phyloP scores from a whole-genome alignment of 2,329 filamentous ascomycete genomes.

The Sarocladium oryzae region DNA sequence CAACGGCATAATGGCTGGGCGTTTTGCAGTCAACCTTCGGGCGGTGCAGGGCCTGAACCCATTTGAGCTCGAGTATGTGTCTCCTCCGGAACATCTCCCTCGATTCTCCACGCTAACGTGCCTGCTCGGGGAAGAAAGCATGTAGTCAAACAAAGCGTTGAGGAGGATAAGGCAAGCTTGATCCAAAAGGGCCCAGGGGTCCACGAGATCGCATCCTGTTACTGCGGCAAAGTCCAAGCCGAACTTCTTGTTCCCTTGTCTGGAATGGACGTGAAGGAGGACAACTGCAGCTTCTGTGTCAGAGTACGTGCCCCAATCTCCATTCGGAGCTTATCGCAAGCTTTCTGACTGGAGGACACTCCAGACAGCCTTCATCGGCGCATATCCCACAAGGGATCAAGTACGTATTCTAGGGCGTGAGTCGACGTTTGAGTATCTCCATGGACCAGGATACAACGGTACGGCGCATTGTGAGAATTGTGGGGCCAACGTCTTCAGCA shows the following conservation, averaged over 20 bases:
- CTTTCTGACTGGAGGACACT: neutral
- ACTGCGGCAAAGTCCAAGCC: conserved; percentile 19
- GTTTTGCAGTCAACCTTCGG: conserved; percentile 19
- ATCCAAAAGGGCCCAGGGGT: conserved; percentile 3
- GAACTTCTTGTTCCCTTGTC: conserved; percentile 23
- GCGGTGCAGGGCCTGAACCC: conserved; percentile 18
- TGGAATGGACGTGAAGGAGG: conserved; percentile 34
- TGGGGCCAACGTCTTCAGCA: conserved; percentile 22
- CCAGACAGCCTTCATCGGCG: conserved; percentile 21
- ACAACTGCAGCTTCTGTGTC: conserved; percentile 29
- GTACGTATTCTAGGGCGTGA: conserved; percentile 20
- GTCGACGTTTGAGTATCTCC: conserved; percentile 20
- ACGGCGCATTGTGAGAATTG: conserved; percentile 20
- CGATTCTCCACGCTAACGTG: neutral
- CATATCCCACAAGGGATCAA: conserved; percentile 21
- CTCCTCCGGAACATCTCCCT: neutral
- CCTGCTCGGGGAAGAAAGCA: neutral
- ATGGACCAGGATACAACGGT: conserved; percentile 16
- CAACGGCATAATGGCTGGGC: conserved; percentile 16
- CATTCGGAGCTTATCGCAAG: neutral
- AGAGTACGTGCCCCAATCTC: conserved; percentile 16
- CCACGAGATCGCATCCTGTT: conserved; percentile 19
- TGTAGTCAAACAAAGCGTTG: neutral
- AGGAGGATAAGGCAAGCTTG: neutral
- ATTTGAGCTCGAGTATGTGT: conserved; percentile 17